Percentiles rank a stretch among this genome's conserved stretches.
phyloP scores from a whole-genome alignment of 768 basidiomycete genomes.

The Phanerochaete sordida region DNA sequence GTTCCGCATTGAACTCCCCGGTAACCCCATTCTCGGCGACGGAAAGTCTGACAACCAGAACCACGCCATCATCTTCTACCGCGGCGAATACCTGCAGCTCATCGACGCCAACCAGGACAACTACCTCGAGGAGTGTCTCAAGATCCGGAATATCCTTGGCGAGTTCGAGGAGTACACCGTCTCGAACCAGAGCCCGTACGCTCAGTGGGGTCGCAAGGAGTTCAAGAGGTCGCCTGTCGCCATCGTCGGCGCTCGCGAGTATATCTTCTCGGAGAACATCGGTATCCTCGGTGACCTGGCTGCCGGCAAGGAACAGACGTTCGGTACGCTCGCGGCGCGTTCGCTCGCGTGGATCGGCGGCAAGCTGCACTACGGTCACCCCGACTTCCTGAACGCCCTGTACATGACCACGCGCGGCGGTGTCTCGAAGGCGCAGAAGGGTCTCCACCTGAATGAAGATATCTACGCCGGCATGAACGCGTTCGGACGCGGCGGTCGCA shows the following conservation, averaged over 20 bases:
- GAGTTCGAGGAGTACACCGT: slow-evolving; percentile 95
- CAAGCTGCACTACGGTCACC: slow-evolving; percentile 98
- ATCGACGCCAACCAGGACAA: slow-evolving; percentile 99
- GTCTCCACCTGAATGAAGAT: slow-evolving; percentile 98
- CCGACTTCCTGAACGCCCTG: slow-evolving; percentile 96
- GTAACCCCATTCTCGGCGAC: slow-evolving; percentile 98
- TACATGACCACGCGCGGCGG: slow-evolving; percentile 99
- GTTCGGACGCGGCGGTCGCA: slow-evolving; percentile 91
- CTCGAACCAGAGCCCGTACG: slow-evolving; percentile 88
- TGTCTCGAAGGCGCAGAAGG: slow-evolving; percentile 98
- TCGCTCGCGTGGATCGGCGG: slow-evolving; percentile 97
- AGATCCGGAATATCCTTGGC: slow-evolving; percentile 96
- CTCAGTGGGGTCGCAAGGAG: slow-evolving; percentile 84
- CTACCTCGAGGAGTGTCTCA: slow-evolving; percentile 98
- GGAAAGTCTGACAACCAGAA: slow-evolving; percentile 99
- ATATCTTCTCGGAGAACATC: slow-evolving; percentile 99
- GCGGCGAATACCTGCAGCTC: slow-evolving; percentile 97
- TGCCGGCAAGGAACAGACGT: slow-evolving; percentile 99
- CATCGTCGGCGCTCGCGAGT: slow-evolving; percentile 98
- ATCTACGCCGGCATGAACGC: slow-evolving; percentile 99
- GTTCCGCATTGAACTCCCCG: slow-evolving; percentile 97
- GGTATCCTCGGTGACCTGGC: slow-evolving; percentile 98
- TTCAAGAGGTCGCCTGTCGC: slow-evolving; percentile 89
- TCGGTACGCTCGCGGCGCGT: slow-evolving; percentile 95
- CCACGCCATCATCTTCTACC: slow-evolving; percentile 98